These are phyloP conservation scores for Melastoma malabathricum DNA, from an alignment of 345 rosid genomes.

Conservation along the genomic window DNA sequence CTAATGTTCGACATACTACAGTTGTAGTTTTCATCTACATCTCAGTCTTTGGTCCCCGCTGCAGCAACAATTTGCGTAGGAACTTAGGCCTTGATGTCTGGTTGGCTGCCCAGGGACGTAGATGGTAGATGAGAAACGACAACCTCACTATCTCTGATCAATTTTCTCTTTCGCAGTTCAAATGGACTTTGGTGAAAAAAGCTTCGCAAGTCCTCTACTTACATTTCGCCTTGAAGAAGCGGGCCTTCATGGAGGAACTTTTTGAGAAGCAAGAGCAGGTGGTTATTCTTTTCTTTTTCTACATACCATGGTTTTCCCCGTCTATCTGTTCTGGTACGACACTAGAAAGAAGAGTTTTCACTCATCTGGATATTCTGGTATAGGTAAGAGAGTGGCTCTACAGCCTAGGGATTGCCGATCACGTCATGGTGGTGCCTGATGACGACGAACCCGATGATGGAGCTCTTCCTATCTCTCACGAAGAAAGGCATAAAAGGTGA, in stretches of 20 bases:
- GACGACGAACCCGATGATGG: slow-evolving; percentile 90
- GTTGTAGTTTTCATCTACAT: too few species aligned
- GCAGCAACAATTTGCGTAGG: too few species aligned
- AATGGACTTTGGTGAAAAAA: slow-evolving; percentile 72
- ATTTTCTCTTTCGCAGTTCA: slow-evolving; percentile 44
- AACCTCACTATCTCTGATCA: too few species aligned
- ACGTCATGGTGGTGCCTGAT: slow-evolving; percentile 56
- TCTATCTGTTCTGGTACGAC: background rate
- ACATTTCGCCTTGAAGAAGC: slow-evolving; percentile 80
- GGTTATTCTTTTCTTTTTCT: background rate
- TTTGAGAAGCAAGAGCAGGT: slow-evolving; percentile 92
- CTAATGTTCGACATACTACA: too few species aligned
- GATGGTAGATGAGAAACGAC: too few species aligned
- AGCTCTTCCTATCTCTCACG: slow-evolving; percentile 47
- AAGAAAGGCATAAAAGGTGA: slow-evolving; percentile 68
- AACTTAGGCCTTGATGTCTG: too few species aligned
- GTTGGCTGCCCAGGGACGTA: too few species aligned
- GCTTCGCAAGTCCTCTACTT: slow-evolving; percentile 84
- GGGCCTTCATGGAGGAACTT: slow-evolving; percentile 60
- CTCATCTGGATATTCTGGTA: slow-evolving; percentile 2
- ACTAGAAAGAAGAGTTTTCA: background rate
- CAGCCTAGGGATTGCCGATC: slow-evolving; percentile 75
- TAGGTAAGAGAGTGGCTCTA: slow-evolving; percentile 91
- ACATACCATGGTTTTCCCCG: background rate
- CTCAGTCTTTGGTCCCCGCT: too few species aligned